phyloP scores from a whole-genome alignment of 352 stramenopile species.

The Phytopythium helicoides region DNA sequence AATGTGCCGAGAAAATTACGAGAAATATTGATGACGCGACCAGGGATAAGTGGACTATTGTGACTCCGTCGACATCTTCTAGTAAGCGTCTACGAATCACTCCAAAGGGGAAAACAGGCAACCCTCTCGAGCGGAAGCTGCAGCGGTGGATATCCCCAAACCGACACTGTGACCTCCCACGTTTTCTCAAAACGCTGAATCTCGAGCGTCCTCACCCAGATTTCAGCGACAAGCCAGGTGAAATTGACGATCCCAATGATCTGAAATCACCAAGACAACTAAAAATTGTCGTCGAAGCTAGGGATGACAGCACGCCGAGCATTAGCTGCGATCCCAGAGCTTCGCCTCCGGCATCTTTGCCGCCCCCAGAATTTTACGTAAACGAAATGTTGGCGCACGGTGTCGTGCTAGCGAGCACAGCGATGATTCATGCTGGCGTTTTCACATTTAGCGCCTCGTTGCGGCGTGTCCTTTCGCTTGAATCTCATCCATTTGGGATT shows the following conservation, averaged over 20 bases:
- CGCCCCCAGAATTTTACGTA: constrained; percentile 19
- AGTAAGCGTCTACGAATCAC: too few species aligned
- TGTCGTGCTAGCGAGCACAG: constrained; percentile 53
- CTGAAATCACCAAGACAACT: not conserved
- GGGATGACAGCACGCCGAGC: not conserved
- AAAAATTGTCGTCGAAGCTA: constrained; percentile 3
- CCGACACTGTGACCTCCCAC: too few species aligned
- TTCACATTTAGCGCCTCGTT: constrained; percentile 63
- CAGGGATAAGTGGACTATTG: too few species aligned
- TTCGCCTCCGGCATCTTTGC: too few species aligned
- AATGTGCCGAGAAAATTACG: not conserved
- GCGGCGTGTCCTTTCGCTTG: constrained; percentile 40
- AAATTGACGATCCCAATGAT: too few species aligned
- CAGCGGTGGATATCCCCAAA: too few species aligned
- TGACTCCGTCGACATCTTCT: too few species aligned
- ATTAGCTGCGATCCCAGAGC: not conserved
- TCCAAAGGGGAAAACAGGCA: too few species aligned
- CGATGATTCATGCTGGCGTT: constrained; percentile 56
- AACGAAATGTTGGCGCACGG: constrained; percentile 30
- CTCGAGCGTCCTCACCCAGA: not conserved
- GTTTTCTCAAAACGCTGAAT: not conserved
- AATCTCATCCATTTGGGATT: constrained; percentile 49
- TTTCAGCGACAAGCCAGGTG: too few species aligned
- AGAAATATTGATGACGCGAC: not conserved
- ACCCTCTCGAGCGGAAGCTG: too few species aligned